Evolutionary conservation across 148 eudicot genomes (phyloP), one percentile per base, ranked within the genome.

Genomic region (Vaccinium darrowii): DNA sequence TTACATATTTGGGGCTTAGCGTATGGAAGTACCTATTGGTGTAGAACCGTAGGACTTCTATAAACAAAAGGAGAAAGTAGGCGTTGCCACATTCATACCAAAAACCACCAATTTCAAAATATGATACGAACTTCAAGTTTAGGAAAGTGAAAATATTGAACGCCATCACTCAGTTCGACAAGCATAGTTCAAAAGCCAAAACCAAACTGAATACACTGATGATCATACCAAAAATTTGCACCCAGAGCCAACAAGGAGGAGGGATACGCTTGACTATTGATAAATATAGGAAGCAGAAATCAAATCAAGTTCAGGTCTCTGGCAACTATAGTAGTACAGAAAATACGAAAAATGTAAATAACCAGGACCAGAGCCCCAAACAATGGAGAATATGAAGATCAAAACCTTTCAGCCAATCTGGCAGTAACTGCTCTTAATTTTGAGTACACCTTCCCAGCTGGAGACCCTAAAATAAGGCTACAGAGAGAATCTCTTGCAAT

Each of bases 371-470:
- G 7, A 78, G 60, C 47, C 82, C 25, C 21, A n/a, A 81, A 65
- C 15, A 62, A 81, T 78, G 39, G n/a, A 4, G 36, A n/a, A n/a
- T 54, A 36, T 57, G 60, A 39, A 36, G 18, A 80, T 95, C 88
- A 95, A 86, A 93, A 93, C 89, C 95, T 90, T 86, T 95, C 97
- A 0, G 94, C 97, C 84, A 95, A 75, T 85, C 97, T 89, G 8
- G 97, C 93, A 88, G 92, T 80, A 63, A 95, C 98, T 9, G 97
- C 90, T 86, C 98, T 88, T 65, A 95, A 93, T 84, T 95, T 95
- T 0, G 98, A 95, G 76, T 95, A 95, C 33, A 95, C 98, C 85
- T 95, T 95, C 21, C 97, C 98, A 51, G 98, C 98, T 49, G 98
- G 98, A 0, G 98, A 95, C 7, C 98, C 98, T 88, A 95, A 39